Conservation (phyloP, 257 asterid species). For the Voacanga thouarsii region DNA sequence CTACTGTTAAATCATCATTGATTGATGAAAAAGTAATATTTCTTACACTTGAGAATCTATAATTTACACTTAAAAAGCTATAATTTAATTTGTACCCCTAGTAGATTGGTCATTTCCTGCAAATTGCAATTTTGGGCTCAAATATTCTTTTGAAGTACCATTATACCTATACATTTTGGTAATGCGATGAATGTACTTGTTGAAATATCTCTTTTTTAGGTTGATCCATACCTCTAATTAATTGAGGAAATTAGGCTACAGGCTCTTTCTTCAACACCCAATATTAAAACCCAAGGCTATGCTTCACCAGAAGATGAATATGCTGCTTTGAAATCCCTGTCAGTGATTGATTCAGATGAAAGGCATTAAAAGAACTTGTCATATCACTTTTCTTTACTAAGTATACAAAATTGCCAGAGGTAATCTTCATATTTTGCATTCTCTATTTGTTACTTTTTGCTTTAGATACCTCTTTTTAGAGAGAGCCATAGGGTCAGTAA, state of each 20-base stretch:
- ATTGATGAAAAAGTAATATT: conserved; percentile 38
- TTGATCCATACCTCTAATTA: conserved; percentile 41
- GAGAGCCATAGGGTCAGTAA: neutral
- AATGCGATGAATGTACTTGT: no score
- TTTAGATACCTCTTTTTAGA: neutral
- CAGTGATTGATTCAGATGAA: conserved; percentile 30
- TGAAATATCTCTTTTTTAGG: conserved; percentile 20
- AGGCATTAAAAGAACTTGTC: conserved; percentile 33
- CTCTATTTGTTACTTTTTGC: neutral
- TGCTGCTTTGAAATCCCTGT: conserved; percentile 39
- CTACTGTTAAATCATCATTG: conserved; percentile 38
- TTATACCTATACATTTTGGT: neutral
- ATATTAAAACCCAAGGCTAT: conserved; percentile 27
- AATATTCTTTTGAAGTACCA: neutral
- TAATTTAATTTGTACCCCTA: neutral
- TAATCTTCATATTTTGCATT: conserved; percentile 13
- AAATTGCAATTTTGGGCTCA: neutral
- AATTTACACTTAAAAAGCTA: no score
- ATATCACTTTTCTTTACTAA: conserved; percentile 35
- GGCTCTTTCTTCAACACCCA: conserved; percentile 19
- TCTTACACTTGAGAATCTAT: conserved; percentile 3
- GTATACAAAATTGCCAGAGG: conserved; percentile 36
- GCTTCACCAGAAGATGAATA: conserved; percentile 42
- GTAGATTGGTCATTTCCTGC: conserved; percentile 7
- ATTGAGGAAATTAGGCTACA: conserved; percentile 38